These are phyloP conservation scores for Boletus sensibilis DNA, from an alignment of 768 basidiomycete genomes.

Conservation along the genomic window DNA sequence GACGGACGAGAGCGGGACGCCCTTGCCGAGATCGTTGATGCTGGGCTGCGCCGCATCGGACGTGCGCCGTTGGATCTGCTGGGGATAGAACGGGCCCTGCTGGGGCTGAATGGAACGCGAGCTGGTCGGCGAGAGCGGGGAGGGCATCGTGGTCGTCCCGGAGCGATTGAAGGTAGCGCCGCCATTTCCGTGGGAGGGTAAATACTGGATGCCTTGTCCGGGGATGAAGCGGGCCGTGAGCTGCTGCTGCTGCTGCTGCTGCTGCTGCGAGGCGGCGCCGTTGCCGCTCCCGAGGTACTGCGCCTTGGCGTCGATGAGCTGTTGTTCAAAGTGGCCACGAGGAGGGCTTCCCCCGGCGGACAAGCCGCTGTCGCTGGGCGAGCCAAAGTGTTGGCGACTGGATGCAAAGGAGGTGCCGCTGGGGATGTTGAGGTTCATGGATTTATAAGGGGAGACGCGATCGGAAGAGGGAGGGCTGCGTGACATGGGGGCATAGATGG, in stretches of 20 bases:
- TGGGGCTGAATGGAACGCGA: constrained; percentile 31
- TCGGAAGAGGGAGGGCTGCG: constrained; percentile 60
- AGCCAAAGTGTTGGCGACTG: constrained; percentile 46
- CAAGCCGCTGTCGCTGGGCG: constrained; percentile 62
- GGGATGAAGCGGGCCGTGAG: constrained; percentile 63
- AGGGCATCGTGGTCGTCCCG: constrained; percentile 38
- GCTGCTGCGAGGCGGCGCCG: constrained; percentile 22
- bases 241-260: constrained; percentile 37
- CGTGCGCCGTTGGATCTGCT: constrained; percentile 38
- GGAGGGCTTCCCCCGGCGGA: constrained; percentile 53
- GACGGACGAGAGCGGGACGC: constrained; percentile 82
- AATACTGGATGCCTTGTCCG: constrained; percentile 62
- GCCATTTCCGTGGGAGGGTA: constrained; percentile 38
- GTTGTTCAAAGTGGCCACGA: constrained; percentile 46
- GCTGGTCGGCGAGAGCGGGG: constrained; percentile 56
- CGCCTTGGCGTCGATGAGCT: constrained; percentile 41
- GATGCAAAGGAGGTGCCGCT: constrained; percentile 41
- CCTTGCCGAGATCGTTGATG: constrained; percentile 73
- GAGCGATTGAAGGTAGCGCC: constrained; percentile 39
- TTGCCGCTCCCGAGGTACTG: constrained; percentile 33
- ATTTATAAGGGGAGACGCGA: constrained; percentile 52
- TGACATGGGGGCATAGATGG: constrained; percentile 69
- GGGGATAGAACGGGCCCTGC: constrained; percentile 30
- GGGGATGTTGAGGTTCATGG: constrained; percentile 62
- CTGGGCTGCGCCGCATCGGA: constrained; percentile 37